A percentile compares a stretch with the other conserved stretches of the same genome.
Evolutionary conservation across 2,329 filamentous ascomycete species (phyloP).

Genomic region (Aspergillus glaucus): DNA sequence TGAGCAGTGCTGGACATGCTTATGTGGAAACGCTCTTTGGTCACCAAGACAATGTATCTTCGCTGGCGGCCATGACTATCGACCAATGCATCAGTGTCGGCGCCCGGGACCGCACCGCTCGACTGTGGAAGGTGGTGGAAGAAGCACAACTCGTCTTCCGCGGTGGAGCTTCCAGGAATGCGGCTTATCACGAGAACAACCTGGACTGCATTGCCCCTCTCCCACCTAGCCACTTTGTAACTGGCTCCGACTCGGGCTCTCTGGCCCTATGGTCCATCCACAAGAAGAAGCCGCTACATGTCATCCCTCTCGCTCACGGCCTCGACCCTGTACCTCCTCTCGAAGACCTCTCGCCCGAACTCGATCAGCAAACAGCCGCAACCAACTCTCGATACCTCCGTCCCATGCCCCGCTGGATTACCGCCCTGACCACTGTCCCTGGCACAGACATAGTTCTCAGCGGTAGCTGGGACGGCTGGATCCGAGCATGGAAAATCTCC

Average conservation of each 20-base stretch:
- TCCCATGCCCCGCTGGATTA: slow-evolving; percentile 77
- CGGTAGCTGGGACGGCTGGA: slow-evolving; percentile 87
- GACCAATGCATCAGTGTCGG: slow-evolving; percentile 90
- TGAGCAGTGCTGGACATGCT: slow-evolving; percentile 69
- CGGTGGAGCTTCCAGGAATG: slow-evolving; percentile 55
- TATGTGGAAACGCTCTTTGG: slow-evolving; percentile 96
- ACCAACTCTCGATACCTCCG: slow-evolving; percentile 41
- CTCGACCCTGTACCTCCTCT: slow-evolving; percentile 65
- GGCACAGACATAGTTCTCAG: slow-evolving; percentile 86
- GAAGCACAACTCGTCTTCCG: slow-evolving; percentile 94
- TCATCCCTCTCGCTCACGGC: slow-evolving; percentile 75
- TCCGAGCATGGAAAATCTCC: slow-evolving; percentile 78
- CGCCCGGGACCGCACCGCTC: slow-evolving; percentile 80
- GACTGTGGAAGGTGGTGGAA: slow-evolving; percentile 93
- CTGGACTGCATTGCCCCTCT: slow-evolving; percentile 90
- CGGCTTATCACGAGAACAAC: slow-evolving; percentile 64
- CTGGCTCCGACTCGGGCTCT: slow-evolving; percentile 84
- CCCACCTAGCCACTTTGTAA: slow-evolving; percentile 86
- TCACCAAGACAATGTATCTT: slow-evolving; percentile 84
- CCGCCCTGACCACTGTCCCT: slow-evolving; percentile 75
- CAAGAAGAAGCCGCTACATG: slow-evolving; percentile 90
- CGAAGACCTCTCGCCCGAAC: slow-evolving; percentile 68
- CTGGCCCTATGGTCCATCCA: slow-evolving; percentile 81
- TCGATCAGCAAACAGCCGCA: slow-evolving; percentile 50
- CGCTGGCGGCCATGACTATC: slow-evolving; percentile 73